phyloP scores from a whole-genome alignment of 106 monocot species.

The Iris macrosiphon region DNA sequence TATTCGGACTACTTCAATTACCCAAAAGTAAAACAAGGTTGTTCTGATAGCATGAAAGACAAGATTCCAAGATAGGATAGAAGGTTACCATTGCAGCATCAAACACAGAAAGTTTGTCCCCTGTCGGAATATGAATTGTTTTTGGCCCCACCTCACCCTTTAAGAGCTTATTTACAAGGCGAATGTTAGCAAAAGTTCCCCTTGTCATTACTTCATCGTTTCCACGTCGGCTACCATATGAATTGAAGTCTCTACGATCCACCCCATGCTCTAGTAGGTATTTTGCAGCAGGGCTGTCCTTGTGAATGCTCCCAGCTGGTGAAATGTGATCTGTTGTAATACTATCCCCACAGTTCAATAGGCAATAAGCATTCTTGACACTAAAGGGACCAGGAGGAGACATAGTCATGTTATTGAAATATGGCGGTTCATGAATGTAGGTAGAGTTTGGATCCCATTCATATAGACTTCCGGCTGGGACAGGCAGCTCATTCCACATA shows the following conservation, averaged over 20 bases:
- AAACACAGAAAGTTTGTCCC: constrained; percentile 48
- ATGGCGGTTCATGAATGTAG: constrained; percentile 69
- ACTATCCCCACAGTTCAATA: constrained; percentile 64
- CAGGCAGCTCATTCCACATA: constrained; percentile 65
- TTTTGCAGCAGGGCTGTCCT: constrained; percentile 54
- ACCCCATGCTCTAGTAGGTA: constrained; percentile 42
- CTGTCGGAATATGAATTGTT: constrained; percentile 53
- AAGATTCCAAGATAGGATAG: neutral
- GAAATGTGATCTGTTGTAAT: constrained; percentile 76
- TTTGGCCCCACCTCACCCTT: constrained; percentile 58
- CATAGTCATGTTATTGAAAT: constrained; percentile 68
- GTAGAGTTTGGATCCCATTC: constrained; percentile 69
- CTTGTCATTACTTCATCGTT: constrained; percentile 69
- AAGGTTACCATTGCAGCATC: constrained; percentile 51
- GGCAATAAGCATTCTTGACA: constrained; percentile 61
- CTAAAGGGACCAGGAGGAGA: constrained; percentile 50
- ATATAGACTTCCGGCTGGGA: constrained; percentile 42
- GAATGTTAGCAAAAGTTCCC: constrained; percentile 60
- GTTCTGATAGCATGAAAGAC: no score
- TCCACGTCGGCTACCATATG: constrained; percentile 60
- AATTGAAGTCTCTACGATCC: constrained; percentile 52
- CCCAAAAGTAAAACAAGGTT: no score
- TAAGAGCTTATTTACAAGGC: constrained; percentile 56
- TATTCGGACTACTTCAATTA: no score
- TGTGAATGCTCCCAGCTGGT: constrained; percentile 62